phyloP scores from a whole-genome alignment of 75 land plant genomes.

The Sequoia sempervirens region DNA sequence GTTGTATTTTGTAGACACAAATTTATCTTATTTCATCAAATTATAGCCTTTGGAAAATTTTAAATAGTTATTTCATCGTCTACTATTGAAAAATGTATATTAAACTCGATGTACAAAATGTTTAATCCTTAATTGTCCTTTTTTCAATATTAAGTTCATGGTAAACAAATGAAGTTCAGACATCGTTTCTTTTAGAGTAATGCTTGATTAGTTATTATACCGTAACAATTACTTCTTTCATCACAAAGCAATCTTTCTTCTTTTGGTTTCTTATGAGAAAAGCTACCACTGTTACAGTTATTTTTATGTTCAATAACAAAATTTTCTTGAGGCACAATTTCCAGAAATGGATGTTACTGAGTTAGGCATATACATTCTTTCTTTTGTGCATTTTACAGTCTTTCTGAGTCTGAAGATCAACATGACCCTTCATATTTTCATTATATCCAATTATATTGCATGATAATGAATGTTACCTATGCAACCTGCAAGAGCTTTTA shows the following conservation, averaged over 20 bases:
- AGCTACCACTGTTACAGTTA: neutral
- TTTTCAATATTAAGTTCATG: neutral
- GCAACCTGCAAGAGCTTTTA: neutral
- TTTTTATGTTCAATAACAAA: neutral
- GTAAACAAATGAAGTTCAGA: neutral
- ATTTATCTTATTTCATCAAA: neutral
- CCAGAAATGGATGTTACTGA: neutral
- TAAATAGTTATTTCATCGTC: neutral
- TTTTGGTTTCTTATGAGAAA: neutral
- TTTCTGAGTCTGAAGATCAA: neutral
- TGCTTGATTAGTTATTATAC: neutral
- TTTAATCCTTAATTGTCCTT: neutral
- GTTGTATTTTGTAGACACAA: neutral
- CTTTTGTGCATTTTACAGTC: neutral
- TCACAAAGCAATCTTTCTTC: neutral
- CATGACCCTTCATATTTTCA: neutral
- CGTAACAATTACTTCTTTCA: neutral
- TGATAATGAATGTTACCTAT: neutral
- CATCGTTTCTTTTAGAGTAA: neutral
- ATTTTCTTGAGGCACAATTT: neutral
- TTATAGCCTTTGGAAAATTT: neutral
- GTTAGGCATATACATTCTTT: neutral
- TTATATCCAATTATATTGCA: neutral
- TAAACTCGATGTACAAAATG: neutral
- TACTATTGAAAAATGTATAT: neutral